Evolutionary conservation across 2,329 filamentous ascomycete genomes (phyloP).

Genomic region (Botrytis porri): DNA sequence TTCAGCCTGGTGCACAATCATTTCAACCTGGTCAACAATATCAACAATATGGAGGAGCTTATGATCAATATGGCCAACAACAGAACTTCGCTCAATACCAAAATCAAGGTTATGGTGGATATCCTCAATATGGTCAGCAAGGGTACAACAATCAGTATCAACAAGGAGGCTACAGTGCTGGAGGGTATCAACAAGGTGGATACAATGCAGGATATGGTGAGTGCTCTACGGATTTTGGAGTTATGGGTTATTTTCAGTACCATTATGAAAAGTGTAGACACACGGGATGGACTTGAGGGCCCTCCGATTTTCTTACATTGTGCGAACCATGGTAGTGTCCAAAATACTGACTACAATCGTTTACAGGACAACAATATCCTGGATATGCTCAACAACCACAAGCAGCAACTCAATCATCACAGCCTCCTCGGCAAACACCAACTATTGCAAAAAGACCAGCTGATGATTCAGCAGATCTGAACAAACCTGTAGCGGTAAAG

Average conservation of each 20-base stretch:
- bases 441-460: constrained; percentile 63
- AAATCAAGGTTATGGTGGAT: constrained; percentile 51
- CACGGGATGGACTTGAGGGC: neutral
- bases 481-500: constrained; percentile 53
- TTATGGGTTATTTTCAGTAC: neutral
- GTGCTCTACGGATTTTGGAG: neutral
- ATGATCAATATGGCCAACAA: constrained; percentile 54
- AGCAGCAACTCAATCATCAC: constrained; percentile 40
- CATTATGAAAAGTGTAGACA: neutral
- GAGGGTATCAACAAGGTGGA: constrained; percentile 37
- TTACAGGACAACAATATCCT: constrained; percentile 47
- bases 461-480: constrained; percentile 45
- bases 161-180: constrained; percentile 43
- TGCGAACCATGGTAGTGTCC: neutral
- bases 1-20: constrained; percentile 67
- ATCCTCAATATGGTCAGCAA: constrained; percentile 53
- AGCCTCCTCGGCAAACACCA: constrained; percentile 48
- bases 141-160: constrained; percentile 51
- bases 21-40: constrained; percentile 73
- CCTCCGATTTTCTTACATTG: neutral
- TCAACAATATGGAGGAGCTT: constrained; percentile 56
- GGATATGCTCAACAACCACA: constrained; percentile 53
- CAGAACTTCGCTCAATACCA: constrained; percentile 51
- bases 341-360: constrained; percentile 8
- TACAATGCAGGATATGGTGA: constrained; percentile 43